Percentiles rank a stretch among this genome's conserved stretches.
phyloP scores from a whole-genome alignment of 2,329 filamentous ascomycete genomes.

The Verticillium nubilum region DNA sequence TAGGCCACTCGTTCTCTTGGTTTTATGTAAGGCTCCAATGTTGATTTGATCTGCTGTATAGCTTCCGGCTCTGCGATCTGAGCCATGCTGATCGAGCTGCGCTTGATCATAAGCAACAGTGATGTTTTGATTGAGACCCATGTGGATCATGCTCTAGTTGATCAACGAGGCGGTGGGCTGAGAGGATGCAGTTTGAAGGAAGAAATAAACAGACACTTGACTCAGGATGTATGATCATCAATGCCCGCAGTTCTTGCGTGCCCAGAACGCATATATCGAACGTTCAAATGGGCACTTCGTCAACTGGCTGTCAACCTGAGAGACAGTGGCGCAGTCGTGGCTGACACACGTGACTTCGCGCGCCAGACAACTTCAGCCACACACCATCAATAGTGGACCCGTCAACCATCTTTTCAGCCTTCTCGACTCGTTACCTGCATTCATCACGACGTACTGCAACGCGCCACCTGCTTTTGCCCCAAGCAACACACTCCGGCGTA shows the following conservation, averaged over 20 bases:
- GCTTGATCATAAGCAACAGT: not conserved
- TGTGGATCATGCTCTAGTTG: not conserved
- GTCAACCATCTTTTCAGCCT: constrained; percentile 1
- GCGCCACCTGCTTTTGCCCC: not conserved
- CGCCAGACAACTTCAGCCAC: not conserved
- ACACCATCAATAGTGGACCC: not conserved
- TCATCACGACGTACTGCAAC: not conserved
- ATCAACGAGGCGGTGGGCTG: not conserved
- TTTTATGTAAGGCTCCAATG: constrained; percentile 48
- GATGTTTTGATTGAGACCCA: not conserved
- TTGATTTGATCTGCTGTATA: constrained; percentile 32
- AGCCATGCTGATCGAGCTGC: not conserved
- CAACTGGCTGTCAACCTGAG: not conserved
- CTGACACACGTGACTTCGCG: not conserved
- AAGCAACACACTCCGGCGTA: not conserved
- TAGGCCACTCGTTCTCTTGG: constrained; percentile 51
- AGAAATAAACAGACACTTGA: not conserved
- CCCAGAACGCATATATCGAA: not conserved
- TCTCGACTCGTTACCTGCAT: not conserved
- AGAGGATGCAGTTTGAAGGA: not conserved
- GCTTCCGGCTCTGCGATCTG: constrained; percentile 25
- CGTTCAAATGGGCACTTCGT: not conserved
- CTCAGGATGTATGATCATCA: no score
- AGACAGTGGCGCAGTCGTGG: not conserved
- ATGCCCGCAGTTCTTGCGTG: not conserved